Evolutionary conservation across 331 rosid genomes (phyloP).

Genomic region (Dryas integrifolia): DNA sequence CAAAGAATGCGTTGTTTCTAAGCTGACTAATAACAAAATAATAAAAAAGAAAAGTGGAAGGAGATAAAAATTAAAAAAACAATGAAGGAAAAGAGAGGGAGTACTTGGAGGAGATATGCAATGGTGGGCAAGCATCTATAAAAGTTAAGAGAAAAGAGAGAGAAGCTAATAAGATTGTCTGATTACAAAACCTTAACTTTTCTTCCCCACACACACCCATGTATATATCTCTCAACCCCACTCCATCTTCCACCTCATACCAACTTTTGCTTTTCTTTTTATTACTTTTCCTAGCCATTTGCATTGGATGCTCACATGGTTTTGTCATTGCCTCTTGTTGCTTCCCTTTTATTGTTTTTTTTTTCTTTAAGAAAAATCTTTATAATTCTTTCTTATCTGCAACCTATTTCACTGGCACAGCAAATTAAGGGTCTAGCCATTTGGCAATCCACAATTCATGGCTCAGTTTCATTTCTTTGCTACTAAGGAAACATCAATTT

Average conservation of each 20-base stretch:
- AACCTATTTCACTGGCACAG: not conserved
- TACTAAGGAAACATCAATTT: conserved; percentile 31
- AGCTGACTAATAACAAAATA: conserved; percentile 54
- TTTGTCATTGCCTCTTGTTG: conserved; percentile 21
- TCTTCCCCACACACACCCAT: conserved; percentile 45
- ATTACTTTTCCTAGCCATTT: conserved; percentile 46
- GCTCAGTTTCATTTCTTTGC: conserved; percentile 35
- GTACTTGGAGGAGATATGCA: conserved; percentile 35
- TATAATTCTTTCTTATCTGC: not conserved
- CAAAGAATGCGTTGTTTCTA: conserved; percentile 66
- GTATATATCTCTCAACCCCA: conserved; percentile 25
- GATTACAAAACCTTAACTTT: conserved; percentile 46
- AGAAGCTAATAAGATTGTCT: conserved; percentile 42
- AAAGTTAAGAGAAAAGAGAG: conserved; percentile 40
- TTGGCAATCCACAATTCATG: not conserved
- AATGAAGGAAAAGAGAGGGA: not conserved
- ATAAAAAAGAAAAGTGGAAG: not conserved
- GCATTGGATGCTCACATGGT: conserved; percentile 62
- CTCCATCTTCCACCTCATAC: conserved; percentile 44
- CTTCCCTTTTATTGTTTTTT: not conserved
- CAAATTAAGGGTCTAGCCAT: no score
- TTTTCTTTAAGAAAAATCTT: not conserved
- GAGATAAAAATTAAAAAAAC: conserved; percentile 12
- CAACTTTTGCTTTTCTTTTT: conserved; percentile 38
- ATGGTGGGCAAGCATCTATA: conserved; percentile 69